Evolutionary conservation across 805 yeast genomes (phyloP).

Genomic region (Alloascoidea africana): DNA sequence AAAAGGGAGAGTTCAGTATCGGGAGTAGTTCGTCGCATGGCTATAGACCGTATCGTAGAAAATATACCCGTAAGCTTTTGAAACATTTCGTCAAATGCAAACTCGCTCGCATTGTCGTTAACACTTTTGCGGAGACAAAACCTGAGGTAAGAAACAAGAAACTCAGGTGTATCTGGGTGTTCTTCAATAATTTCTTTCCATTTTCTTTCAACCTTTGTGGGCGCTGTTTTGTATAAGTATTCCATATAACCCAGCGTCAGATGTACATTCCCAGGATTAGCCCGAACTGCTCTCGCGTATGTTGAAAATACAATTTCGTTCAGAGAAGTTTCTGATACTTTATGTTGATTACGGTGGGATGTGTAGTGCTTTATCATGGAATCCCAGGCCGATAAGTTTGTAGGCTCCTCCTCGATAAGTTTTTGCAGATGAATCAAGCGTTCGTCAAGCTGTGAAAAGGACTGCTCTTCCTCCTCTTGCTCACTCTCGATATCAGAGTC

Average conservation of each 20-base stretch:
- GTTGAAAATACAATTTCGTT: constrained; percentile 3
- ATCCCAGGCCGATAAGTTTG: not conserved
- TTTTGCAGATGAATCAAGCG: not conserved
- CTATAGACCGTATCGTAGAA: not conserved
- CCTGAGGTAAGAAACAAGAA: not conserved
- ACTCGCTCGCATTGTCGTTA: not conserved
- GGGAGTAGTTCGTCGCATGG: not conserved
- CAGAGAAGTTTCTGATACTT: not conserved
- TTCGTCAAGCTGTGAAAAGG: not conserved
- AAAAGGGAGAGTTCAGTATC: not conserved
- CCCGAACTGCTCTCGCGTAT: constrained; percentile 1
- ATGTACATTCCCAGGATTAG: constrained; percentile 2
- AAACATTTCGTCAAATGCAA: constrained; percentile 1
- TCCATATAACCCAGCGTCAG: constrained; percentile 2
- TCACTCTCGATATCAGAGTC: not conserved
- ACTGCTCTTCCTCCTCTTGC: too few relatives aligned
- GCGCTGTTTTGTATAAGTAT: not conserved
- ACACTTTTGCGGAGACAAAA: not conserved
- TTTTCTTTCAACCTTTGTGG: not conserved
- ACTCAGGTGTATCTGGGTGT: constrained; percentile 2
- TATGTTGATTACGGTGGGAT: not conserved
- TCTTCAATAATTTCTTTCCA: constrained; percentile 2
- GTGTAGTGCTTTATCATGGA: not conserved
- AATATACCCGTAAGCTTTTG: not conserved
- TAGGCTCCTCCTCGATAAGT: not conserved